phyloP scores from a whole-genome alignment of 768 basidiomycete genomes.

The Leccinum arenicola region DNA sequence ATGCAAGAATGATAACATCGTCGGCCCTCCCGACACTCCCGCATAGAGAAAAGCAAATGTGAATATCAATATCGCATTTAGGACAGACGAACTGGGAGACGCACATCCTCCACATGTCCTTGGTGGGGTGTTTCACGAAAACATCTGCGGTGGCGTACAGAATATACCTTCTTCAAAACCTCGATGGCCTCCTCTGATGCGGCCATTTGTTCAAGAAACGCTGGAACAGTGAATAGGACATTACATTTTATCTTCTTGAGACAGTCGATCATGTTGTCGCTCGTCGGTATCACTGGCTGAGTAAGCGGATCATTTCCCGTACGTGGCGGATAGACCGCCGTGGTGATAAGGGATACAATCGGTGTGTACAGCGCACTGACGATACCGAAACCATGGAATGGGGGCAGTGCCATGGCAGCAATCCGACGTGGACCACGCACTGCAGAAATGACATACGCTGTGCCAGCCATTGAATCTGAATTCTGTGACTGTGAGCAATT shows the following conservation, averaged over 20 bases:
- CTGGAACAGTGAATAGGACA: conserved; percentile 27
- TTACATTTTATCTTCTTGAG: too few species aligned
- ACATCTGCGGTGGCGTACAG: conserved; percentile 9
- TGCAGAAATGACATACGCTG: conserved; percentile 29
- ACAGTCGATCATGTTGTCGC: conserved; percentile 39
- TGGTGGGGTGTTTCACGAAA: too few species aligned
- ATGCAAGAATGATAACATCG: conserved; percentile 32
- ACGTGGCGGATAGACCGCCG: conserved; percentile 29
- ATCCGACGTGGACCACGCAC: conserved; percentile 9
- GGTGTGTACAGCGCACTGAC: conserved; percentile 16
- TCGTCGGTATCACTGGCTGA: conserved; percentile 37
- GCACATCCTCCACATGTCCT: too few species aligned
- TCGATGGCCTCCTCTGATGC: conserved; percentile 22
- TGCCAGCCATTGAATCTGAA: conserved; percentile 30
- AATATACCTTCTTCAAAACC: conserved; percentile 22
- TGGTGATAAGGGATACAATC: conserved; percentile 11
- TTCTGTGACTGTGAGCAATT: conserved; percentile 33
- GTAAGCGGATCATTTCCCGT: conserved; percentile 14
- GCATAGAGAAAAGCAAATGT: not conserved
- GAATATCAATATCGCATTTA: not conserved
- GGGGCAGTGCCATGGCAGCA: conserved; percentile 24
- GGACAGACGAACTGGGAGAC: too few species aligned
- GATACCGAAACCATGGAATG: conserved; percentile 28
- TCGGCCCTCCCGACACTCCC: conserved; percentile 33
- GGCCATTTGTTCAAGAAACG: conserved; percentile 39